Evolutionary conservation across 768 basidiomycete genomes (phyloP).

Genomic region (Piloderma croceum): DNA sequence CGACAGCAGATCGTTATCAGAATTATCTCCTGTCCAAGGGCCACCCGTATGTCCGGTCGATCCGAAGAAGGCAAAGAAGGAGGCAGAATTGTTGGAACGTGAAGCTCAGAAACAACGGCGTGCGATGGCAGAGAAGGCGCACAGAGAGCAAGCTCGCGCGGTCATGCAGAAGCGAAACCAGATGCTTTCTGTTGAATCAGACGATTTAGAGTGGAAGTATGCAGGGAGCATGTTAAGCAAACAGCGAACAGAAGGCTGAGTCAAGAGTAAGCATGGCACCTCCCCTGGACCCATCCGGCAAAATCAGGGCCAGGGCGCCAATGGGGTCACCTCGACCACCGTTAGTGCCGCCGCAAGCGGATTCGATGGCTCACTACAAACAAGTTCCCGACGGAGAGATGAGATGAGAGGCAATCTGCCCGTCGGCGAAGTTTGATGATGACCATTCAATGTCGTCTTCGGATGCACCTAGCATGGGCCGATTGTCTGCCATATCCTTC

Average conservation of each 20-base stretch:
- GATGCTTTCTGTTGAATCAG: slow-evolving; percentile 56
- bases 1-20: slow-evolving; percentile 61
- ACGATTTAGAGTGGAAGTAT: slow-evolving; percentile 61
- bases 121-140: slow-evolving; percentile 63
- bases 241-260: no score
- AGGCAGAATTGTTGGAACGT: slow-evolving; percentile 67
- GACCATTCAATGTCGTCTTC: slow-evolving; percentile 90
- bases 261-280: slow-evolving; percentile 49
- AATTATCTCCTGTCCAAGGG: slow-evolving; percentile 42
- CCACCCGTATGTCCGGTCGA: slow-evolving; percentile 43
- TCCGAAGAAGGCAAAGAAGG: slow-evolving; percentile 74
- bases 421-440: slow-evolving; percentile 83
- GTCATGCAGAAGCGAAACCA: slow-evolving; percentile 88
- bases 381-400: no score
- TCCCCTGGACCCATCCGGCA: slow-evolving; percentile 59
- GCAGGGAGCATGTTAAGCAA: slow-evolving; percentile 41
- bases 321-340: slow-evolving; percentile 47
- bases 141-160: slow-evolving; percentile 84
- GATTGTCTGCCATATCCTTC: slow-evolving; percentile 75
- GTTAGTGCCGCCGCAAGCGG: slow-evolving; percentile 59
- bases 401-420: no score
- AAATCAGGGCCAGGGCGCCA: slow-evolving; percentile 31
- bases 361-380: slow-evolving; percentile 36
- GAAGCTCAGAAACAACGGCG: slow-evolving; percentile 86
- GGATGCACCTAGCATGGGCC: slow-evolving; percentile 70